Percentiles rank a stretch among this genome's conserved stretches.
Conservation (phyloP, 805 yeast genomes). For the Maudiozyma barnettii region DNA sequence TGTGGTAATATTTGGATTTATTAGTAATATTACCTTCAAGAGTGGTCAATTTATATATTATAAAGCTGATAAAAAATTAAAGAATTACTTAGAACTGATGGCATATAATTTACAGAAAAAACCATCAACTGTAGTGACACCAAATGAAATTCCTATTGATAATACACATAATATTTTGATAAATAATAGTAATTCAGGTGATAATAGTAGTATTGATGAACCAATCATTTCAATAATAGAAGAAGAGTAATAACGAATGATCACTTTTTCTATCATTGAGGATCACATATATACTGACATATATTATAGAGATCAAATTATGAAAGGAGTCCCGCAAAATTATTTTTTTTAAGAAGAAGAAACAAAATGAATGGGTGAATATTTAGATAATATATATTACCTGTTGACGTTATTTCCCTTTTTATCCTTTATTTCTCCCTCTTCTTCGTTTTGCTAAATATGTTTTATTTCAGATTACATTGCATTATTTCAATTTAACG, state of each 20-base stretch:
- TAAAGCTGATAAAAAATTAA: constrained; percentile 12
- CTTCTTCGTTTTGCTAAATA: no score
- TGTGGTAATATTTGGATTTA: constrained; percentile 22
- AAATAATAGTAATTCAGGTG: not conserved
- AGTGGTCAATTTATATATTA: constrained; percentile 19
- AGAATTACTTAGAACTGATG: constrained; percentile 12
- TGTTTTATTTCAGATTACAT: no score
- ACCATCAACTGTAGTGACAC: not conserved
- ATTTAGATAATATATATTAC: no score
- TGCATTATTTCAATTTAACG: no score
- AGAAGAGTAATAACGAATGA: no score
- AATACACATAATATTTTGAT: not conserved
- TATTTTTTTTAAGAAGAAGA: not conserved
- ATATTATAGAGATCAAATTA: no score
- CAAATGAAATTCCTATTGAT: not conserved
- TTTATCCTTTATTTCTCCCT: no score
- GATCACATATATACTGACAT: no score
- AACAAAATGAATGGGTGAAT: no score
- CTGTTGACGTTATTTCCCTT: no score
- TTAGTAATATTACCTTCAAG: constrained; percentile 22
- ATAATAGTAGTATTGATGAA: not conserved
- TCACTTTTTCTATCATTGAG: no score
- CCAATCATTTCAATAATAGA: not conserved
- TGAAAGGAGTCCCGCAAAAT: not conserved
- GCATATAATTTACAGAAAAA: not conserved